phyloP scores from a whole-genome alignment of 139 green algal species.

The Chlorella vulgaris region DNA sequence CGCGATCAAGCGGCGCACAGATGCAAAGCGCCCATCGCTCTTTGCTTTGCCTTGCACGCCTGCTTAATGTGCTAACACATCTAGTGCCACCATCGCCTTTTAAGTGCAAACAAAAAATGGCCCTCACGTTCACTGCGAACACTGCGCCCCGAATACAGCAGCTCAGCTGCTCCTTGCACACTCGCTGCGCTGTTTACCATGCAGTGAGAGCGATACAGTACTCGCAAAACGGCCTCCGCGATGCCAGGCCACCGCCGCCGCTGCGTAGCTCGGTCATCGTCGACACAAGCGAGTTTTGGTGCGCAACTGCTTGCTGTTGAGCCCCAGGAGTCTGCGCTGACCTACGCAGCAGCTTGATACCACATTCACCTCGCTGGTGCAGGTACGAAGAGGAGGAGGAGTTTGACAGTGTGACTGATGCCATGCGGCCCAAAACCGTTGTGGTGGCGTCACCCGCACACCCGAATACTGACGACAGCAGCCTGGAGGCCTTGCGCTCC shows the following conservation, averaged over 20 bases:
- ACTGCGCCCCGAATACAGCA: too few species aligned
- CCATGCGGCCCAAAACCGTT: conserved; percentile 8
- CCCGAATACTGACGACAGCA: neutral
- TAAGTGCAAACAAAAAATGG: too few species aligned
- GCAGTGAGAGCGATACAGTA: too few species aligned
- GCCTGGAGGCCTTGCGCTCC: neutral
- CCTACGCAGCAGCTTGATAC: neutral
- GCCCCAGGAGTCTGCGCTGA: neutral
- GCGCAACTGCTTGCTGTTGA: neutral
- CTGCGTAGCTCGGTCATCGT: neutral
- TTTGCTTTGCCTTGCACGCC: too few species aligned
- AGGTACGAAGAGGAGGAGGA: conserved; percentile 37
- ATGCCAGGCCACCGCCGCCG: neutral
- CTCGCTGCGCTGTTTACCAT: too few species aligned
- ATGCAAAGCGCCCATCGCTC: too few species aligned
- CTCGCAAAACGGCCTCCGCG: neutral
- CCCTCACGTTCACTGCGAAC: too few species aligned
- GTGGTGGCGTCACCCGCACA: neutral
- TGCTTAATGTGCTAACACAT: too few species aligned
- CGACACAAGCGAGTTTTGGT: conserved; percentile 18
- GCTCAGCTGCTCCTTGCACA: too few species aligned
- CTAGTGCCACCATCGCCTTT: too few species aligned
- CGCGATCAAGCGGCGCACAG: too few species aligned
- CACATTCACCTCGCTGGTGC: neutral
- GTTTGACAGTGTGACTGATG: conserved; percentile 24